Base-by-base conservation (phyloP, 805 yeast genomes). In the Starmerella davenportii region DNA sequence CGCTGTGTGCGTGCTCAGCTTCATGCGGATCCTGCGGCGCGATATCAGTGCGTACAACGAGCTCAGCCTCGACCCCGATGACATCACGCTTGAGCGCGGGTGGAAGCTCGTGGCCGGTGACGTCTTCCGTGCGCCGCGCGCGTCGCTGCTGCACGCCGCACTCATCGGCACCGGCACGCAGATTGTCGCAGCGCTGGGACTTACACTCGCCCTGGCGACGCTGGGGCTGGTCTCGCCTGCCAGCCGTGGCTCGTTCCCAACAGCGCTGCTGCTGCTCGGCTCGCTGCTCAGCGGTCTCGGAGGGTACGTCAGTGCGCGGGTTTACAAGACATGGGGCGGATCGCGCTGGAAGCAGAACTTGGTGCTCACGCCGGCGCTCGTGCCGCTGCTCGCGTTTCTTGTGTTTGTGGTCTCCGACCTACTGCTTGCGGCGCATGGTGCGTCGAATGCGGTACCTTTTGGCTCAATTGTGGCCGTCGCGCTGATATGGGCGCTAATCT, bases 51-150 rank as follows among this genome's bases (percentile, higher is more conserved):
- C 78, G 51, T 90, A 90, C 61, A 87, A 87, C 55, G 93, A 80
- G 55, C 70, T 87, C 46, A 82, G 79, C 54, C 67, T 87, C 50
- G 90, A 79, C 54, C 25, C 29, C 34, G 68, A 63, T 35, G 93
- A 79, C 41, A 71, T 82, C 38, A 75, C 81, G 45, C 94, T 84
- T 52, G 96, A 90, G 57, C 70, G 84, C 54, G 98, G 98, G 30
- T 90, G 98, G 98, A 90, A 90, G 57, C 68, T 90, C 46, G 76
- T 84, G 30, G 92, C 85, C 51, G 96, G 95, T 44, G 96, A 87
- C 57, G 84, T 87, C 23, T 87, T 87, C 64, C 72, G 96, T 58
- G 62, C 85, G 7, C 96, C 96, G 32, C 56, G 64, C 37, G 63
- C 69, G 47, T 66, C 78, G 39, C 67, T 84, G 69, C 42, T 79